These are phyloP conservation scores for Citrus sp. DNA, from an alignment of 345 rosid genomes.

Conservation along the genomic window DNA sequence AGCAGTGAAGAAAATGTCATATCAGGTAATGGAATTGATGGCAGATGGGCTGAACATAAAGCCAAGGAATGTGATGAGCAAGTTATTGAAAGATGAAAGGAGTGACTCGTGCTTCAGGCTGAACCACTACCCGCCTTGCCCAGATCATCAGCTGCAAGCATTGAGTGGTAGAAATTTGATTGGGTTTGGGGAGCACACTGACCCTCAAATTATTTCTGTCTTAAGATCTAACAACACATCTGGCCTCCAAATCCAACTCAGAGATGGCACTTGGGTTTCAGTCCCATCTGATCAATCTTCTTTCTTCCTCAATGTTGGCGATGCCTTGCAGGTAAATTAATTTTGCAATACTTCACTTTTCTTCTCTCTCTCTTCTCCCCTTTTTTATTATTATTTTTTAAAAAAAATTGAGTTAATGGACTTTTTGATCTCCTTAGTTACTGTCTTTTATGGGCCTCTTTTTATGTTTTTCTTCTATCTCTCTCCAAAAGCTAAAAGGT, in stretches of 20 bases:
- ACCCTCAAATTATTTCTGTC: constrained; percentile 63
- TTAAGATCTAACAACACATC: constrained; percentile 56
- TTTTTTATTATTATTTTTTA: too few relatives aligned
- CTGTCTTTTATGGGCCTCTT: background rate
- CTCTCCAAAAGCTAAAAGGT: background rate
- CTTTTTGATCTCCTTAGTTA: background rate
- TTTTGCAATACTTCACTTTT: background rate
- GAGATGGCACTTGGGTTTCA: constrained; percentile 51
- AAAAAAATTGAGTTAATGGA: too few relatives aligned
- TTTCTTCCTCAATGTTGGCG: constrained; percentile 53
- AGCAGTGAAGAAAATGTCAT: constrained; percentile 42
- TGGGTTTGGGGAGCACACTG: constrained; percentile 68
- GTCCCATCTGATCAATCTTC: constrained; percentile 53
- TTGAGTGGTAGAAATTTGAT: constrained; percentile 36
- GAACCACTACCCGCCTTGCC: constrained; percentile 54
- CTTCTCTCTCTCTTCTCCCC: too few relatives aligned
- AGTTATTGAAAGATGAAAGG: constrained; percentile 38
- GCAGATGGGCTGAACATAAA: constrained; percentile 48
- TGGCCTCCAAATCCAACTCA: constrained; percentile 50
- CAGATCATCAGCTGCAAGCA: constrained; percentile 27
- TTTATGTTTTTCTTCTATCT: background rate
- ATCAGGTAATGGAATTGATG: constrained; percentile 42
- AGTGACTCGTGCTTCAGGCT: constrained; percentile 57
- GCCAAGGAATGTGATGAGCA: constrained; percentile 40
- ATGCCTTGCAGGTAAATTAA: constrained; percentile 46